Evolutionary conservation across 805 yeast species (phyloP).

Genomic region (Debaryomyces hansenii): DNA sequence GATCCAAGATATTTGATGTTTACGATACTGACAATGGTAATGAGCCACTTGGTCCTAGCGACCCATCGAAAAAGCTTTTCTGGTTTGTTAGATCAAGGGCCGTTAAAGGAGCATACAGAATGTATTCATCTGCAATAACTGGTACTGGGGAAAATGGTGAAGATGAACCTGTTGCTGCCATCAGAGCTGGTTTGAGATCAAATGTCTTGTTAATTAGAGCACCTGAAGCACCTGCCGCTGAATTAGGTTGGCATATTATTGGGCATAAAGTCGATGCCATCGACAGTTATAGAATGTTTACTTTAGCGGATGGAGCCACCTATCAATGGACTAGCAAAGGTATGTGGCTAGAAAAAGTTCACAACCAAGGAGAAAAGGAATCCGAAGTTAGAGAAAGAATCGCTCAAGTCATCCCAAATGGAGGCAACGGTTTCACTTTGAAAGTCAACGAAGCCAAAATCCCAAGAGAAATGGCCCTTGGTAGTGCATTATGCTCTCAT

Average conservation of each 20-base stretch:
- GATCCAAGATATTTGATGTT: slow-evolving; percentile 57
- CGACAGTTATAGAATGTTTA: slow-evolving; percentile 61
- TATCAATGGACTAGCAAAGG: slow-evolving; percentile 69
- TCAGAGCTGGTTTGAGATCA: slow-evolving; percentile 62
- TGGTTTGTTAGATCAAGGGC: slow-evolving; percentile 64
- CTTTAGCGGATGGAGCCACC: slow-evolving; percentile 56
- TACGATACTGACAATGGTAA: slow-evolving; percentile 43
- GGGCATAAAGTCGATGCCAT: slow-evolving; percentile 61
- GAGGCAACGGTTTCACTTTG: slow-evolving; percentile 54
- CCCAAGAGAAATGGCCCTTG: slow-evolving; percentile 56
- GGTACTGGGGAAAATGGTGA: slow-evolving; percentile 48
- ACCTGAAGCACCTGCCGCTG: slow-evolving; percentile 49
- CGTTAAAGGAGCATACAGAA: slow-evolving; percentile 63
- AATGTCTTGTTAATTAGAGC: slow-evolving; percentile 57
- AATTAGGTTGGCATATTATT: slow-evolving; percentile 64
- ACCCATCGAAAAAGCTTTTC: slow-evolving; percentile 46
- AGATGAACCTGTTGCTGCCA: slow-evolving; percentile 57
- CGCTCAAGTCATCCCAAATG: slow-evolving; percentile 57
- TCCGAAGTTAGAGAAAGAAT: slow-evolving; percentile 64
- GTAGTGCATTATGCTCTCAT: slow-evolving; percentile 59
- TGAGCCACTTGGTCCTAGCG: slow-evolving; percentile 39
- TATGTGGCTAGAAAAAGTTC: slow-evolving; percentile 55
- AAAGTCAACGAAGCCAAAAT: slow-evolving; percentile 54
- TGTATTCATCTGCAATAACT: slow-evolving; percentile 44
- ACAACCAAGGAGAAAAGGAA: slow-evolving; percentile 62